These are phyloP conservation scores for Phialophora expanda DNA, from an alignment of 2,329 filamentous ascomycete species.

Conservation along the genomic window DNA sequence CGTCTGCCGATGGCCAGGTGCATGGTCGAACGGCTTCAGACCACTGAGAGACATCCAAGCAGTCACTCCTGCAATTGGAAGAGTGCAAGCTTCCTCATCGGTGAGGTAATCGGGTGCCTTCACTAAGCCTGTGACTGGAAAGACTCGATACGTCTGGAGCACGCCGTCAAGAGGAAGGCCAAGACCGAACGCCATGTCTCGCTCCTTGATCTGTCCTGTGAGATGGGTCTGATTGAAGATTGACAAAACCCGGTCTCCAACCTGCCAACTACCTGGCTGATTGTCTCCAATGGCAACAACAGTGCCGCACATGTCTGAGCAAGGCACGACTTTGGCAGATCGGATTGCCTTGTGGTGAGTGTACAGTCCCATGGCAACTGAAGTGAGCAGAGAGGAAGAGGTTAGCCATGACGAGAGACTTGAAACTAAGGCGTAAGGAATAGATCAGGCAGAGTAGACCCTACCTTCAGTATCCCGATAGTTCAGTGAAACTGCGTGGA, in stretches of 20 bases:
- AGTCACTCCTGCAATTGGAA: slow-evolving; percentile 56
- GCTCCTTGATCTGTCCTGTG: slow-evolving; percentile 44
- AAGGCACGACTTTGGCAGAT: slow-evolving; percentile 40
- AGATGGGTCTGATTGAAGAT: slow-evolving; percentile 51
- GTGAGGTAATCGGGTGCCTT: slow-evolving; percentile 51
- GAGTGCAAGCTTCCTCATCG: slow-evolving; percentile 48
- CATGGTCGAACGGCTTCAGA: slow-evolving; percentile 52
- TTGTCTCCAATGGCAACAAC: slow-evolving; percentile 47
- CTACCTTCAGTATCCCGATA: slow-evolving; percentile 54
- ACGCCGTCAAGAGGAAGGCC: slow-evolving; percentile 49
- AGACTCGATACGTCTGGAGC: slow-evolving; percentile 51
- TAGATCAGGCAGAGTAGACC: neutral
- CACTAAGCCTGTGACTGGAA: slow-evolving; percentile 51
- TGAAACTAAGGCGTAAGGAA: neutral
- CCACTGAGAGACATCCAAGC: slow-evolving; percentile 58
- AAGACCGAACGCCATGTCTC: slow-evolving; percentile 48
- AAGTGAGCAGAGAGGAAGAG: neutral
- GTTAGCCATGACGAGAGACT: slow-evolving; percentile 1
- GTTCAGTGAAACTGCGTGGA: slow-evolving; percentile 56
- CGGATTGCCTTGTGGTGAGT: slow-evolving; percentile 29
- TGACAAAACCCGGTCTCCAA: slow-evolving; percentile 49
- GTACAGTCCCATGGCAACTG: slow-evolving; percentile 31
- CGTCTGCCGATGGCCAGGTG: slow-evolving; percentile 51
- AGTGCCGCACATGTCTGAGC: slow-evolving; percentile 53
- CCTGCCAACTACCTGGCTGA: slow-evolving; percentile 42